Evolutionary conservation across 140 eudicot genomes (phyloP).

Genomic region (Bidens hawaiensis): DNA sequence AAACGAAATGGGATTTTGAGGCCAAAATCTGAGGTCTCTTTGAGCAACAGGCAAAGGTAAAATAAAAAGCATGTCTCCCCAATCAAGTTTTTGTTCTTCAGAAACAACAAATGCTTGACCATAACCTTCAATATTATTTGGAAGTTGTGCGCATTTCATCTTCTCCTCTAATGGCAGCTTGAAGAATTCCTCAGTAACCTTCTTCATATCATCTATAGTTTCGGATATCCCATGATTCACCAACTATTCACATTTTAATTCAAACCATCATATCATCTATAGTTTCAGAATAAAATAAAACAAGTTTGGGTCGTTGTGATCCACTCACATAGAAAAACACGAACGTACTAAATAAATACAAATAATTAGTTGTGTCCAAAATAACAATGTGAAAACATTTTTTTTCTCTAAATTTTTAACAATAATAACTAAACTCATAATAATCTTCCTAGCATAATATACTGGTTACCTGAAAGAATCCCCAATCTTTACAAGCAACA

Average conservation of each 20-base stretch:
- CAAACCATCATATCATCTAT: not conserved
- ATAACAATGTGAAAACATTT: too few relatives aligned
- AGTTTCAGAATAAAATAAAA: too few relatives aligned
- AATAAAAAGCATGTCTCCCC: conserved; percentile 61
- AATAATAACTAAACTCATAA: not conserved
- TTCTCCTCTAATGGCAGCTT: conserved; percentile 55
- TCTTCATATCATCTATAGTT: conserved; percentile 43
- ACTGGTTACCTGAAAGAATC: conserved; percentile 44
- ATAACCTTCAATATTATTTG: conserved; percentile 50
- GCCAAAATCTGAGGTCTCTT: conserved; percentile 31
- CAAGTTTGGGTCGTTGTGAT: too few relatives aligned
- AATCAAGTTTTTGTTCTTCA: too few relatives aligned
- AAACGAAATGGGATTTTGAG: too few relatives aligned
- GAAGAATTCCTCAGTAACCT: conserved; percentile 42
- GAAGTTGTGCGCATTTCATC: conserved; percentile 37
- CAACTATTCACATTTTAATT: conserved; percentile 39
- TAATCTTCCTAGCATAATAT: too few relatives aligned
- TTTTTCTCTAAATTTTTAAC: too few relatives aligned
- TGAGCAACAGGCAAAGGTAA: conserved; percentile 29
- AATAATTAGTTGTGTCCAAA: too few relatives aligned
- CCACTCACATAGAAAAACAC: too few relatives aligned
- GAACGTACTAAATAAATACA: too few relatives aligned
- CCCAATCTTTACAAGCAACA: conserved; percentile 50
- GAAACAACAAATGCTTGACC: too few relatives aligned
- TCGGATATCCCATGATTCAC: conserved; percentile 54